Base-by-base conservation (phyloP, 139 green algal species). In the Chlamydomonas sp. region DNA sequence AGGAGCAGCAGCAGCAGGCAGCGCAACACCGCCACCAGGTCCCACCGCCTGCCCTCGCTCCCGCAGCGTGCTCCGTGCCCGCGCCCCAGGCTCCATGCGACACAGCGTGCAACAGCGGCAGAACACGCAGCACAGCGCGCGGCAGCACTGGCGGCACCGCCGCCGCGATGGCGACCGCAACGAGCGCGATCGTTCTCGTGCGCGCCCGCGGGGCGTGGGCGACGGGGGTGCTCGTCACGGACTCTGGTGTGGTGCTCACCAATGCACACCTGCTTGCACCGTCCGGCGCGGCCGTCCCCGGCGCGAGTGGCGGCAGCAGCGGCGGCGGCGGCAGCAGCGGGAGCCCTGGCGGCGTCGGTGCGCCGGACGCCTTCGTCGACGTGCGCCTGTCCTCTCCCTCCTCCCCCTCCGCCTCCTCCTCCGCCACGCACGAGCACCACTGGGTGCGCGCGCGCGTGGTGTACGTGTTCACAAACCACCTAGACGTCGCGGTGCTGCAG, bases 191-290 rank as follows among this genome's bases (percentile, higher is more conserved):
- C 10, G 73, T 84, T 28, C 49, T 87, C 39, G 58, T 83, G 26
- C 57, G 73, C 0, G 64, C 57, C 5, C 63, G 48, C 13, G 62
- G 61, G 34, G 60, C 70, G 4, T 95, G 88, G 86, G 88, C 84
- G 1, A 89, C 77, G 0, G 88, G 88, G 0, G 82, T 94, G 6
- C 1, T 92, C 2, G 34, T 95, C 38, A 65, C 71, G 3, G 10
- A 3, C 13, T 30, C 1, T 1, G 81, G 85, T 3, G 65, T 85
- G n/a, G 54, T 95, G 2, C 47, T 96, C 1, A 95, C 89, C 4
- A 96, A 92, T 54, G 89, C 89, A 26, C 88, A 95, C 65, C 68
- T 93, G 34, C 67, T 91, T 2, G 50, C 81, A 63, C 33, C 75
- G 0, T 30, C 64, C 10, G 8, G 8, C 31, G 36, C 60, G 43